Base-by-base conservation (phyloP, 228 moss, liverwort and hornwort genomes). In the Sphagnum fallax region DNA sequence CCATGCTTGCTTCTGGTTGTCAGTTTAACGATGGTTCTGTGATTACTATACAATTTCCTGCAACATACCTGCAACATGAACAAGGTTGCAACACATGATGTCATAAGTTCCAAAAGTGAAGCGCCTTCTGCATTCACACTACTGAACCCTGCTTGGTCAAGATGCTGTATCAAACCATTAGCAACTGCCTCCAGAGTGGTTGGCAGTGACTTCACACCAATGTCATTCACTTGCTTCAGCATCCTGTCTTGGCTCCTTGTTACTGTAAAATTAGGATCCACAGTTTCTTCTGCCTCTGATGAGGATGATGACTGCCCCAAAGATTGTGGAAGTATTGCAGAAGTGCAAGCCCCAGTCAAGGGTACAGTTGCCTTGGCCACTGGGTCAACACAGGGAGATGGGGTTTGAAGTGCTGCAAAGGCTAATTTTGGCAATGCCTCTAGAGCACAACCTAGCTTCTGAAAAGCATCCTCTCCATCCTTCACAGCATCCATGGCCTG, bases 21-120 rank as follows among this genome's bases (percentile, higher is more conserved):
- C 47, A 32, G 32, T 32, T 32, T 32, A 32, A 32, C 2, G 3
- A 32, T 3, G 32, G 2, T 32, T 32, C 32, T 32, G 32, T 32
- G 32, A 32, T 32, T 32, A 32, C 32, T 32, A 32, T 32, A 32
- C 32, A 32, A 32, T 32, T 32, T 32, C 32, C 32, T 32, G 32
- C 32, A 32, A 61, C 49, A 9, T 69, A 94, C 98, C 98, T 98
- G 94, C 67, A 98, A 82, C 98, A 98, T 88, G 71, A 98, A 87
- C 77, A 98, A 79, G 15, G 94, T 89, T 48, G 92, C 94, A 52
- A 98, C 88, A 77, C 98, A 98, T 10, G 93, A 91, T 51, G 92
- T 86, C 89, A 98, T 92, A 13, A 98, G 84, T 61, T 91, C 90
- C 32, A 87, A 81, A 13, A 88, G 71, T 65, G 79, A 72, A 13